A percentile compares a stretch with the other conserved stretches of the same genome.
Conservation (phyloP, 2,329 filamentous ascomycete species). For the Nigrospora osmanthi region DNA sequence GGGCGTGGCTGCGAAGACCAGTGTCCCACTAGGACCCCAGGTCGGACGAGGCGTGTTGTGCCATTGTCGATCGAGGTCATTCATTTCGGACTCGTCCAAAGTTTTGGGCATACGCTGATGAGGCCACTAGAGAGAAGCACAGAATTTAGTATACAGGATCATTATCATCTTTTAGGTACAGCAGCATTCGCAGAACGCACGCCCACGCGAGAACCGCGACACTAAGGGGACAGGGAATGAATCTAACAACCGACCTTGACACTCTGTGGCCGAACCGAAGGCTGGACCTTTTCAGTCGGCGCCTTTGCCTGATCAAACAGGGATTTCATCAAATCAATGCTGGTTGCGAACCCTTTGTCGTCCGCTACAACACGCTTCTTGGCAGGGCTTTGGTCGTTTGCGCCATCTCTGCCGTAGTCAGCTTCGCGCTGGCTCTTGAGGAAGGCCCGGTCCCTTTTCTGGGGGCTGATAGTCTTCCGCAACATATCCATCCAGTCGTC, state of each 20-base stretch:
- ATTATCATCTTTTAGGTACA: slow-evolving; percentile 21
- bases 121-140: slow-evolving; percentile 61
- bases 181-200: background rate
- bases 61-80: slow-evolving; percentile 56
- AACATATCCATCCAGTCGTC: slow-evolving; percentile 93
- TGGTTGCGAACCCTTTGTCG: slow-evolving; percentile 68
- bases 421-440: slow-evolving; percentile 54
- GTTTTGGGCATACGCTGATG: slow-evolving; percentile 72
- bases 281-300: slow-evolving; percentile 44
- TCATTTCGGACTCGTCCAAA: slow-evolving; percentile 53
- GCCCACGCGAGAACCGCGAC: background rate
- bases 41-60: slow-evolving; percentile 69
- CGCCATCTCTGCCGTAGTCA: slow-evolving; percentile 35
- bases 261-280: slow-evolving; percentile 49
- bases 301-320: slow-evolving; percentile 70
- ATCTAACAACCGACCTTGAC: slow-evolving; percentile 73
- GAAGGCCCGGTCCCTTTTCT: slow-evolving; percentile 81
- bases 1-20: slow-evolving; percentile 54
- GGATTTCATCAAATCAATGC: slow-evolving; percentile 94
- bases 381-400: slow-evolving; percentile 18
- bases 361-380: slow-evolving; percentile 31
- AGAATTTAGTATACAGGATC: slow-evolving; percentile 36
- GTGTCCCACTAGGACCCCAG: slow-evolving; percentile 68
- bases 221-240: slow-evolving; percentile 6
- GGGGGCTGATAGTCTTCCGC: slow-evolving; percentile 86